Conservation (phyloP, 2,329 filamentous ascomycete genomes). For the Pezicula carpinea region DNA sequence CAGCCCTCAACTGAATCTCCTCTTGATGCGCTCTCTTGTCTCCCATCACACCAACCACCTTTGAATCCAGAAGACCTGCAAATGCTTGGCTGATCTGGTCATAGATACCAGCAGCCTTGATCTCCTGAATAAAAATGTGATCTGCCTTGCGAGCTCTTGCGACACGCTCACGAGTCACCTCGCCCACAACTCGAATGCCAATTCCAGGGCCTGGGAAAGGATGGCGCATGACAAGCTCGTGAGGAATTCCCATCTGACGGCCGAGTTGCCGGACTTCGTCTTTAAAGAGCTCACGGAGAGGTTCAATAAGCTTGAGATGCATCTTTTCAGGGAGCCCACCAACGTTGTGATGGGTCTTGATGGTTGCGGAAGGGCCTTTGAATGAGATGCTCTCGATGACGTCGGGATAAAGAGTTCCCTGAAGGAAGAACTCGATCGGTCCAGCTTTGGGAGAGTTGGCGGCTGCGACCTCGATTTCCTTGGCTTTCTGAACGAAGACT, state of each 20-base stretch:
- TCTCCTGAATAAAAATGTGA: conserved; percentile 73
- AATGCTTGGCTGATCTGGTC: conserved; percentile 66
- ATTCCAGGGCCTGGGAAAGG: conserved; percentile 72
- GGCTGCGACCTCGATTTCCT: conserved; percentile 67
- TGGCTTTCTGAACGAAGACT: conserved; percentile 76
- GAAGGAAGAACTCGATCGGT: conserved; percentile 79
- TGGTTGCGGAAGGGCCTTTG: conserved; percentile 66
- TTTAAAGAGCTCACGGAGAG: conserved; percentile 76
- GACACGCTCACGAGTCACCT: conserved; percentile 75
- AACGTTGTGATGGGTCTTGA: conserved; percentile 70
- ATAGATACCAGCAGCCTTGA: conserved; percentile 68
- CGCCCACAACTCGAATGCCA: conserved; percentile 70
- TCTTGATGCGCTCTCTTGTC: conserved; percentile 65
- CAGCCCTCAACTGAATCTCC: conserved; percentile 57
- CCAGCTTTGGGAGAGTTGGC: conserved; percentile 63
- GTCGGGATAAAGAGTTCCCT: conserved; percentile 70
- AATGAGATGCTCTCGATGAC: conserved; percentile 60
- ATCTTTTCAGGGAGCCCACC: conserved; percentile 59
- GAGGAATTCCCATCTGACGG: conserved; percentile 63
- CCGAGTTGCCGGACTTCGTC: conserved; percentile 73
- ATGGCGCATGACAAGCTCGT: conserved; percentile 74
- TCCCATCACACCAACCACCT: conserved; percentile 62
- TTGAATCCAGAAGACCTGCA: conserved; percentile 61
- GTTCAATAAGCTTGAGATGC: conserved; percentile 68
- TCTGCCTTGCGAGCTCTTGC: conserved; percentile 76